Percentiles rank a stretch among this genome's conserved stretches.
Conservation (phyloP, 257 asterid species). For the Mentha longifolia region DNA sequence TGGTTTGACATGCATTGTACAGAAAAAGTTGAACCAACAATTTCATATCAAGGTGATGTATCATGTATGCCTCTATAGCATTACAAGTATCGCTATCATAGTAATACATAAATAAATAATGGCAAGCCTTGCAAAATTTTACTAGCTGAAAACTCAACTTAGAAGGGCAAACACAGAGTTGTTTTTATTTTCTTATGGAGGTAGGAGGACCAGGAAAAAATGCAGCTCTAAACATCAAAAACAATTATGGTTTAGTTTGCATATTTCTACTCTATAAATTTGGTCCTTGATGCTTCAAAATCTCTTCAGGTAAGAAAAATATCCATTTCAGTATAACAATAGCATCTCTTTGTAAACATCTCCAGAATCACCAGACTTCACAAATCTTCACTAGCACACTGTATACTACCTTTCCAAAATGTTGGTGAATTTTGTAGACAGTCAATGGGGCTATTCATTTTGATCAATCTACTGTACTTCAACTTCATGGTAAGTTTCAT, state of each 20-base stretch:
- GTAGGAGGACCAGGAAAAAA: slow-evolving; percentile 1
- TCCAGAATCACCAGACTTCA: slow-evolving; percentile 6
- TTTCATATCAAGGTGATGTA: slow-evolving; percentile 2
- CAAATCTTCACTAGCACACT: background rate
- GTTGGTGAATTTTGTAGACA: background rate
- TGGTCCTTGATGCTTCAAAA: slow-evolving; percentile 1
- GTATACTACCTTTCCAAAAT: background rate
- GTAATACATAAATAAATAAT: background rate
- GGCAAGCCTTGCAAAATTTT: background rate
- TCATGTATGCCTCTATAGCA: background rate
- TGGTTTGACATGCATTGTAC: slow-evolving; percentile 9
- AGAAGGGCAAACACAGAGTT: slow-evolving; percentile 2
- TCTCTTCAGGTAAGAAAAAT: background rate
- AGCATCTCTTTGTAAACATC: background rate
- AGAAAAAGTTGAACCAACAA: slow-evolving; percentile 8
- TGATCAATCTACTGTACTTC: background rate
- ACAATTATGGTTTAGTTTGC: background rate
- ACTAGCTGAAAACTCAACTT: background rate
- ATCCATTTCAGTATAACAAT: background rate
- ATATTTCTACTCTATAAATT: background rate
- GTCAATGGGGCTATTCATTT: background rate
- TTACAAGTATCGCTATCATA: background rate
- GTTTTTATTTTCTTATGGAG: background rate
- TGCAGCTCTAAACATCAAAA: slow-evolving; percentile 2
- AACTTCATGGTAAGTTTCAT: background rate